These are phyloP conservation scores for Colletotrichum acutatum DNA, from an alignment of 2,329 filamentous ascomycete genomes.

Conservation along the genomic window DNA sequence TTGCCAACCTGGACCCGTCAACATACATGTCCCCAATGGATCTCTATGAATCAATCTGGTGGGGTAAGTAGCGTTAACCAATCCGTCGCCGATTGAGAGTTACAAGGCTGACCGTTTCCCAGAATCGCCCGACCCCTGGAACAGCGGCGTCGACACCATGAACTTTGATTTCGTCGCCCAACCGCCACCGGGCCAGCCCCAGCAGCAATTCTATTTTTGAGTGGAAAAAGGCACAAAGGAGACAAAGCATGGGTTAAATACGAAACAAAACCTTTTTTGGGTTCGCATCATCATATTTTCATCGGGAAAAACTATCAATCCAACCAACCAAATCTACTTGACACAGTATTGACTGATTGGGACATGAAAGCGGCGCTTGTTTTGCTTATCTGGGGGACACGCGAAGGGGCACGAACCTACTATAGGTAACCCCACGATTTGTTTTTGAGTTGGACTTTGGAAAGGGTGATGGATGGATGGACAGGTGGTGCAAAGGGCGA, in stretches of 20 bases:
- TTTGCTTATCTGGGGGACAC: background rate
- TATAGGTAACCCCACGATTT: background rate
- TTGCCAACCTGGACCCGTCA: conserved; percentile 63
- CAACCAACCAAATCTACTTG: background rate
- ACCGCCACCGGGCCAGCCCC: conserved; percentile 67
- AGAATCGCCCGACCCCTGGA: conserved; percentile 71
- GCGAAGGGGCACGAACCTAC: background rate
- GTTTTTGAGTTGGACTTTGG: background rate
- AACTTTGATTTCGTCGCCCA: conserved; percentile 71
- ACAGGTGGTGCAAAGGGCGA: background rate
- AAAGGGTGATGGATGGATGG: background rate
- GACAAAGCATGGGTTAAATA: background rate
- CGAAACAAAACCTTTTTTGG: background rate
- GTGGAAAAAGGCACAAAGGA: background rate
- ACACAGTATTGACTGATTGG: background rate
- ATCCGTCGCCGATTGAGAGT: conserved; percentile 34
- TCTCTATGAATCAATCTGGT: conserved; percentile 75
- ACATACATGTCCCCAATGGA: conserved; percentile 75
- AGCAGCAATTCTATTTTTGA: conserved; percentile 68
- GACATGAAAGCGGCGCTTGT: conserved; percentile 5
- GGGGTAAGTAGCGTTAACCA: conserved; percentile 59
- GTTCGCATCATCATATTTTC: too few species aligned
- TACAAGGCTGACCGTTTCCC: background rate
- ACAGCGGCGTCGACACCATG: conserved; percentile 65
- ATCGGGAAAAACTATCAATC: too few species aligned